Percentiles rank a stretch among this genome's conserved stretches.
Evolutionary conservation across 1,284 basidiomycete genomes (phyloP).

Genomic region (Irpex sp.): DNA sequence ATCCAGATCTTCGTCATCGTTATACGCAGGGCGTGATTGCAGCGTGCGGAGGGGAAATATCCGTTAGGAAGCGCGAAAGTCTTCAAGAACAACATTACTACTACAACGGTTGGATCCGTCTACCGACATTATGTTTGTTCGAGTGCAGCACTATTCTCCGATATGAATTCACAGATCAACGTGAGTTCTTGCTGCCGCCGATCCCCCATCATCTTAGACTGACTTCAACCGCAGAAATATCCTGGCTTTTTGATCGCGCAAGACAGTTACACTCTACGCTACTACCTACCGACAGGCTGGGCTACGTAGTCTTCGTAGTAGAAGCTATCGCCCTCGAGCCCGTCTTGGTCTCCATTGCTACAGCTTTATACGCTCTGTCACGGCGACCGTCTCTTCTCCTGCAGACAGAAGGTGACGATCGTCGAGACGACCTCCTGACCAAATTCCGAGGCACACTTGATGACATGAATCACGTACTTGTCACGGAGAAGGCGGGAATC

Average conservation of each 20-base stretch:
- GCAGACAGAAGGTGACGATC: background rate
- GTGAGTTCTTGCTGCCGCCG: background rate
- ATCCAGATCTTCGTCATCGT: background rate
- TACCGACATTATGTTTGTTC: background rate
- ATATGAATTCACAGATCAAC: background rate
- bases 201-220: background rate
- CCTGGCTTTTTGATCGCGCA: background rate
- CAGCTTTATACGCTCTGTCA: background rate
- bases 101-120: background rate
- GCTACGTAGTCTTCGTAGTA: background rate
- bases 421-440: background rate
- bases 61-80: background rate
- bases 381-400: background rate
- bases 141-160: background rate
- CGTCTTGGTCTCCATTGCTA: background rate
- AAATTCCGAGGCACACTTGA: background rate
- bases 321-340: background rate
- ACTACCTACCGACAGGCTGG: background rate
- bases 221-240: background rate
- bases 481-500: background rate
- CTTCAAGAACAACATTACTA: background rate
- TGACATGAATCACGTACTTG: background rate
- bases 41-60: background rate
- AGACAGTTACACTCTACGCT: background rate
- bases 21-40: background rate